Percentiles rank a stretch among this genome's conserved stretches.
Conservation (phyloP, 805 yeast species). For the Saccharomycopsis amapae region DNA sequence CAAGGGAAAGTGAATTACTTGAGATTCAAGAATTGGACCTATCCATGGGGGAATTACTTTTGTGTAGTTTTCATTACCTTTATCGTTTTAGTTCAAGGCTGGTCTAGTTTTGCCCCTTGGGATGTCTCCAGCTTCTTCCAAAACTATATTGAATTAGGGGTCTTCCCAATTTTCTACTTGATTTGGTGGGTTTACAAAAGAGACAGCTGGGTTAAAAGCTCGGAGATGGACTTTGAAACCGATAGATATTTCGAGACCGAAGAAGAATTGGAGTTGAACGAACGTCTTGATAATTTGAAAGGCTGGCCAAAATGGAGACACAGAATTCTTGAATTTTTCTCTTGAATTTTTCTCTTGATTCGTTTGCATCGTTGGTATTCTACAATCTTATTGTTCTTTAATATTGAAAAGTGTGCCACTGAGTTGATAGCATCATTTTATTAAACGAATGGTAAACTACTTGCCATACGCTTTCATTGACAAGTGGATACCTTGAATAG, state of each 20-base stretch:
- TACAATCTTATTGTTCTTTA: not conserved
- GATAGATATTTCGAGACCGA: constrained; percentile 43
- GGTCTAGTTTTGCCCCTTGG: constrained; percentile 45
- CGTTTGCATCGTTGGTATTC: not conserved
- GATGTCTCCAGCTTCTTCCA: constrained; percentile 36
- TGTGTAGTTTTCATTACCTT: constrained; percentile 36
- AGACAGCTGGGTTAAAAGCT: constrained; percentile 36
- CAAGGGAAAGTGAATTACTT: constrained; percentile 37
- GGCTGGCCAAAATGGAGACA: constrained; percentile 39
- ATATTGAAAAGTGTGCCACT: not conserved
- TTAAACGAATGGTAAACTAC: not conserved
- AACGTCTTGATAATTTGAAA: constrained; percentile 32
- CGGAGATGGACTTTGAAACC: constrained; percentile 48
- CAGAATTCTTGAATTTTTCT: constrained; percentile 9
- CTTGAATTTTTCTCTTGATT: not conserved
- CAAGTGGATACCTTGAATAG: not conserved
- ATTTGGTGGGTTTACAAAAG: constrained; percentile 36
- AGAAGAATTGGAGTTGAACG: constrained; percentile 39
- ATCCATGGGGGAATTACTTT: constrained; percentile 45
- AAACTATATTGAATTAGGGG: constrained; percentile 39
- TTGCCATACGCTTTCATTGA: not conserved
- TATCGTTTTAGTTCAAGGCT: constrained; percentile 47
- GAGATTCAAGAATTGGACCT: constrained; percentile 41
- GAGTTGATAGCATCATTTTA: not conserved
- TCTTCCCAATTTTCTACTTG: constrained; percentile 39